phyloP scores from a whole-genome alignment of 2,329 filamentous ascomycete species.

The Stagonosporopsis tanaceti region DNA sequence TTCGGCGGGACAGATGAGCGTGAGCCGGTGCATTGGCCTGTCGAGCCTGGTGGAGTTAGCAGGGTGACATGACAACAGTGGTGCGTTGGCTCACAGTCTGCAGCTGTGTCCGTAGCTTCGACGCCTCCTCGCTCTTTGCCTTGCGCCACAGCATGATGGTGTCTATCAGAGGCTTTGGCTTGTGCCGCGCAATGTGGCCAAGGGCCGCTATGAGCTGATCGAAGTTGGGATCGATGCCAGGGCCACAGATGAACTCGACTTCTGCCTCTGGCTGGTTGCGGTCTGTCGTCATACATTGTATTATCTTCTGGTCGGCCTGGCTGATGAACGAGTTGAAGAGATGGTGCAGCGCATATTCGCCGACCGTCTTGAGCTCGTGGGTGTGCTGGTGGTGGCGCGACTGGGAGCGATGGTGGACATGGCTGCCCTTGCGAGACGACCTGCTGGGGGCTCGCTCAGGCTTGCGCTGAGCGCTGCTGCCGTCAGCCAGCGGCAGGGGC shows the following conservation, averaged over 20 bases:
- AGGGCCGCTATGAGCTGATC: slow-evolving; percentile 93
- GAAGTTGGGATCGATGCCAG: slow-evolving; percentile 85
- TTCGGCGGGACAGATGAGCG: slow-evolving; percentile 45
- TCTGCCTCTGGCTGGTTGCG: slow-evolving; percentile 81
- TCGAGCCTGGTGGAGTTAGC: slow-evolving; percentile 40
- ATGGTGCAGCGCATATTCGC: slow-evolving; percentile 95
- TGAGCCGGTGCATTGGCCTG: slow-evolving; percentile 34
- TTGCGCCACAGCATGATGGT: slow-evolving; percentile 99
- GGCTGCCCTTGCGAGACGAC: slow-evolving; percentile 72
- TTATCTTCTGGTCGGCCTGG: slow-evolving; percentile 95
- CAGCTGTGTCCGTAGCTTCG: slow-evolving; percentile 43
- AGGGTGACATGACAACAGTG: neutral
- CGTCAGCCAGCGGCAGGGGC: slow-evolving; percentile 25
- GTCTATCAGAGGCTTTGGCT: slow-evolving; percentile 94
- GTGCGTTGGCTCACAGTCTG: slow-evolving; percentile 35
- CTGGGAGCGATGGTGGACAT: slow-evolving; percentile 78
- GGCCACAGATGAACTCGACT: slow-evolving; percentile 89
- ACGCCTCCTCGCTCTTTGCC: slow-evolving; percentile 87
- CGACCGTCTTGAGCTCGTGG: slow-evolving; percentile 88
- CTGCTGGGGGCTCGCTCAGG: slow-evolving; percentile 62
- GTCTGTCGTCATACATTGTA: slow-evolving; percentile 81
- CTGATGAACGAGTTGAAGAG: slow-evolving; percentile 97
- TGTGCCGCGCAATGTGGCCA: slow-evolving; percentile 91
- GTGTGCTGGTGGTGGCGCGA: slow-evolving; percentile 69
- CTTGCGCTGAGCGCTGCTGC: slow-evolving; percentile 38